Evolutionary conservation across 345 rosid species (phyloP).

Genomic region (Pugionium cornutum): DNA sequence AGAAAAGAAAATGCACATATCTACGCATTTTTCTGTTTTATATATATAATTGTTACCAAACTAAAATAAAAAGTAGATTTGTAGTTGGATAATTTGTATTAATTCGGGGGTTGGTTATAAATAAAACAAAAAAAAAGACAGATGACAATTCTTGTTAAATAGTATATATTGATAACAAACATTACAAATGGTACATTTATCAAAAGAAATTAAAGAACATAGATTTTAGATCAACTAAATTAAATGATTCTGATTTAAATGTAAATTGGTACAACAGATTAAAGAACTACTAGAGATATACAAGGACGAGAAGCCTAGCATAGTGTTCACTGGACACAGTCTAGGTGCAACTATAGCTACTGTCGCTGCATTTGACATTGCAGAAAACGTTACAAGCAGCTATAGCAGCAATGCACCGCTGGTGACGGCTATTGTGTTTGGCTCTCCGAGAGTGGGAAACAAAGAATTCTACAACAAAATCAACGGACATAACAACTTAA

Average conservation of each 20-base stretch:
- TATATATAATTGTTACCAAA: no score
- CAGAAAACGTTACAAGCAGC: conserved; percentile 55
- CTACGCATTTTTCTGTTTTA: no score
- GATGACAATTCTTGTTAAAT: no score
- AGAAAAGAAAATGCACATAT: no score
- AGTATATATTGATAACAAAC: no score
- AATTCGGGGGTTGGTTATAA: no score
- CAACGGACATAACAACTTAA: conserved; percentile 47
- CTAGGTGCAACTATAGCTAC: conserved; percentile 75
- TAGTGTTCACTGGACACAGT: conserved; percentile 70
- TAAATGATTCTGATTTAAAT: not conserved
- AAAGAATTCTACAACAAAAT: conserved; percentile 53
- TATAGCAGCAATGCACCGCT: conserved; percentile 45
- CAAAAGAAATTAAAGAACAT: no score
- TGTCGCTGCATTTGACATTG: conserved; percentile 61
- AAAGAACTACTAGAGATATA: conserved; percentile 52
- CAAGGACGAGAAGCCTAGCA: conserved; percentile 57
- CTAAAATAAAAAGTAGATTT: no score
- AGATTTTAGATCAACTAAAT: no score
- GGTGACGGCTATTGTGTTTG: conserved; percentile 70
- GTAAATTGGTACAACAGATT: conserved; percentile 35
- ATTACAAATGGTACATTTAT: no score
- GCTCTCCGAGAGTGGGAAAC: conserved; percentile 76
- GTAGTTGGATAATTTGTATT: no score
- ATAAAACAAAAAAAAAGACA: no score